phyloP scores from a whole-genome alignment of 1,139 yeast species.

The Komagataea norvegica region DNA sequence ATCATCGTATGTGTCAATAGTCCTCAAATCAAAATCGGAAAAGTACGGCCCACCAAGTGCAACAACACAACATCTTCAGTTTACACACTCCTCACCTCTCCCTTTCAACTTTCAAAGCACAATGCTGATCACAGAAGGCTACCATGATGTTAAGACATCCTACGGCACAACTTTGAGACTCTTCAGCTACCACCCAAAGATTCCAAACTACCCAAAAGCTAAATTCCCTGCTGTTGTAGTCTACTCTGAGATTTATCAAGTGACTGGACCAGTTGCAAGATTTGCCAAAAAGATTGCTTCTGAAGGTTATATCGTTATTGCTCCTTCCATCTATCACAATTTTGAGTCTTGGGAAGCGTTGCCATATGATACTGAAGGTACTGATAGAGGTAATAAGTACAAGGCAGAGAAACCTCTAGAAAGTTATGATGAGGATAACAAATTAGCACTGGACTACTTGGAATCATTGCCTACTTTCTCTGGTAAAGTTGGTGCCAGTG shows the following conservation, averaged over 20 bases:
- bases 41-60: no score
- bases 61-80: no score
- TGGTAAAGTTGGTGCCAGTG: constrained; percentile 76
- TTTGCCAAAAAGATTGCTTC: constrained; percentile 77
- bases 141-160: constrained; percentile 60
- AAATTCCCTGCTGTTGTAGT: constrained; percentile 78
- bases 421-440: constrained; percentile 75
- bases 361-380: constrained; percentile 67
- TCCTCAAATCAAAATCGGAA: no score
- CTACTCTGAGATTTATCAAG: constrained; percentile 79
- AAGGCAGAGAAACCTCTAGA: constrained; percentile 63
- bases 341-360: constrained; percentile 60
- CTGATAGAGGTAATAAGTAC: constrained; percentile 68
- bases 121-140: constrained; percentile 68
- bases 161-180: constrained; percentile 66
- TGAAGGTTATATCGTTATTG: constrained; percentile 72
- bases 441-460: constrained; percentile 59
- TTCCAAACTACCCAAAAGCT: constrained; percentile 68
- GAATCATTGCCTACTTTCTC: constrained; percentile 55
- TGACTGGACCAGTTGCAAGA: constrained; percentile 66
- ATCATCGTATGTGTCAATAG: no score
- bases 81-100: not conserved
- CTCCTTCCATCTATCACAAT: constrained; percentile 78
- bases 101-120: not conserved
- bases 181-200: constrained; percentile 61